Evolutionary conservation across 75 land plant species (phyloP).

Genomic region (Selaginella moellendorffii): DNA sequence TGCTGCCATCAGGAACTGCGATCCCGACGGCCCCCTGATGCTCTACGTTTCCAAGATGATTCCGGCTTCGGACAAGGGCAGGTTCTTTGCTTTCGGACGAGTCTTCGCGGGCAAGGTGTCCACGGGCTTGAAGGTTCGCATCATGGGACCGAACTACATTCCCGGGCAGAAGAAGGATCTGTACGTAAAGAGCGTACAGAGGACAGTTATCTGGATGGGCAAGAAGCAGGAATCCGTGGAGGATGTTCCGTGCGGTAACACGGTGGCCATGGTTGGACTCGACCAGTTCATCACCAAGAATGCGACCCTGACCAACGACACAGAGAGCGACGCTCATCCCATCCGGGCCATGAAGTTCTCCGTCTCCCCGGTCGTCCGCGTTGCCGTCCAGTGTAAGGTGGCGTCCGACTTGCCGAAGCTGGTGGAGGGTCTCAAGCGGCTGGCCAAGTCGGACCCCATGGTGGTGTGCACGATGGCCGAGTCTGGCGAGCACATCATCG

Average conservation of each 20-base stretch:
- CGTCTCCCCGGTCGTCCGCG: constrained; percentile 68
- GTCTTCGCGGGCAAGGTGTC: constrained; percentile 31
- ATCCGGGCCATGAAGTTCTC: constrained; percentile 75
- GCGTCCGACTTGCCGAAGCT: constrained; percentile 64
- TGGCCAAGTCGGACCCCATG: constrained; percentile 77
- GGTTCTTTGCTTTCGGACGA: constrained; percentile 40
- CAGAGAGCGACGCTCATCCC: constrained; percentile 64
- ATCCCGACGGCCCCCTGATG: constrained; percentile 49
- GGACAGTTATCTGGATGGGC: constrained; percentile 86
- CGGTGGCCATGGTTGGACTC: constrained; percentile 69
- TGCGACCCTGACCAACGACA: constrained; percentile 62
- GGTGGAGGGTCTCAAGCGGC: constrained; percentile 53
- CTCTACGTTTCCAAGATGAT: constrained; percentile 76
- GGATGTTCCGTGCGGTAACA: constrained; percentile 76
- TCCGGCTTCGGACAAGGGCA: constrained; percentile 59
- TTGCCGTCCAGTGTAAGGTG: constrained; percentile 67
- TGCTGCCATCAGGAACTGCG: constrained; percentile 37
- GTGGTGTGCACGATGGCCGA: constrained; percentile 26
- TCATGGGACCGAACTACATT: constrained; percentile 63
- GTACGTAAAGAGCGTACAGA: constrained; percentile 68
- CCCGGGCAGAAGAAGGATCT: constrained; percentile 61
- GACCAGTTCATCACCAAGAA: constrained; percentile 74
- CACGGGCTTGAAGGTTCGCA: constrained; percentile 31
- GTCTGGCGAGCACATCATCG: constrained; percentile 49
- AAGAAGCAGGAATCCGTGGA: constrained; percentile 65